A percentile compares a stretch with the other conserved stretches of the same genome.
phyloP scores from a whole-genome alignment of 73 alveolate species.

The Paramecium primaurelia region DNA sequence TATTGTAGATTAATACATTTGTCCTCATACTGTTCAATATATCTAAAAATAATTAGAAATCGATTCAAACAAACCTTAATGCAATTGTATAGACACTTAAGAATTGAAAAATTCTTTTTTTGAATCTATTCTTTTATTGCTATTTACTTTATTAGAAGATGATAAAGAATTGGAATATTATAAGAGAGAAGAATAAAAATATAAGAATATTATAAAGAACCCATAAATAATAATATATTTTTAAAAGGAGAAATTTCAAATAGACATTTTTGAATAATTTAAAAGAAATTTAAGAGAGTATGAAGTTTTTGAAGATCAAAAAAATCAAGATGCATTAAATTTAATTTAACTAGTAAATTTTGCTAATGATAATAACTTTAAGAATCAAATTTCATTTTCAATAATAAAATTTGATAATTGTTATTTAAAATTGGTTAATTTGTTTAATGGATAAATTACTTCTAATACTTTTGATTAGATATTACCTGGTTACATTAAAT shows the following conservation, averaged over 20 bases:
- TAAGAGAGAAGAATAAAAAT: too few relatives aligned
- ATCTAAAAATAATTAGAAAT: too few relatives aligned
- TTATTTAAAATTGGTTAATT: not conserved
- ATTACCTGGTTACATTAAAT: not conserved
- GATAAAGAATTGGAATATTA: too few relatives aligned
- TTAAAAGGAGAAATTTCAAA: too few relatives aligned
- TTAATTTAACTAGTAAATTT: not conserved
- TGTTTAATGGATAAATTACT: not conserved
- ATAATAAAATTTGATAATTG: not conserved
- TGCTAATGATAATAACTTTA: not conserved
- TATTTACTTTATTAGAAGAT: not conserved
- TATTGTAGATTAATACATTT: too few relatives aligned
- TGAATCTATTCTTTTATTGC: not conserved
- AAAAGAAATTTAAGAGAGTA: too few relatives aligned
- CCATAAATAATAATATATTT: too few relatives aligned
- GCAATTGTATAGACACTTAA: not conserved
- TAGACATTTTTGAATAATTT: too few relatives aligned
- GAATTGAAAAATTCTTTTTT: not conserved
- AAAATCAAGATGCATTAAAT: not conserved
- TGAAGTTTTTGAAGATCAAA: not conserved
- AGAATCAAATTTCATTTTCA: not conserved
- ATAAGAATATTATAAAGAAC: too few relatives aligned
- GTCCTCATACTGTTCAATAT: too few relatives aligned
- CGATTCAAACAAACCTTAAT: not conserved
- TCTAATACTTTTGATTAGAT: not conserved